These are phyloP conservation scores for Phoenix roebelenii DNA, from an alignment of 176 grass and related monocot species.

Conservation along the genomic window DNA sequence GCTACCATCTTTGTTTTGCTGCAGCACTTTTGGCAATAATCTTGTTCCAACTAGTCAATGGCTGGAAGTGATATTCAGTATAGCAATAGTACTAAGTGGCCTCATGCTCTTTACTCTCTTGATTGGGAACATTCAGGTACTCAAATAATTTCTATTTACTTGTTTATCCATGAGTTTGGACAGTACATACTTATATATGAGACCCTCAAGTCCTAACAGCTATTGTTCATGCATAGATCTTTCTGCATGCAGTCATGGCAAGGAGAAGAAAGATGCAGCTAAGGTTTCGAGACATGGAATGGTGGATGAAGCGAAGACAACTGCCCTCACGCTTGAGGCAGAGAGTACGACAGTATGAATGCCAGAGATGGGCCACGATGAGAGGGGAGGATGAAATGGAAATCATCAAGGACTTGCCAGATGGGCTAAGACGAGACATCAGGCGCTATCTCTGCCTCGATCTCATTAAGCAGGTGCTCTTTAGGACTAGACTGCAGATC, in stretches of 20 bases:
- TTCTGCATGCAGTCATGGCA: constrained; percentile 82
- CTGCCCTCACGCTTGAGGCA: constrained; percentile 63
- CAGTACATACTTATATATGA: too few relatives aligned
- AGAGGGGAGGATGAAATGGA: constrained; percentile 96
- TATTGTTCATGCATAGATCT: constrained; percentile 35
- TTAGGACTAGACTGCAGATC: neutral
- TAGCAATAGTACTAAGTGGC: constrained; percentile 68
- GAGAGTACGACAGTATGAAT: constrained; percentile 66
- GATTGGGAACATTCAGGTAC: constrained; percentile 95
- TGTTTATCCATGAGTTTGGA: too few relatives aligned
- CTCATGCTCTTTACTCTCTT: constrained; percentile 96
- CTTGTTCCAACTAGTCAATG: constrained; percentile 82
- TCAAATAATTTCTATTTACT: too few relatives aligned
- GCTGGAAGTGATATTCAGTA: constrained; percentile 87
- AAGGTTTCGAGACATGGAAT: constrained; percentile 81
- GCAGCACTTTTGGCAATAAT: constrained; percentile 95
- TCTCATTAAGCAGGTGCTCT: constrained; percentile 65
- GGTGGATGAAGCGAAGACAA: constrained; percentile 97
- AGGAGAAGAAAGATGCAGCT: constrained; percentile 93
- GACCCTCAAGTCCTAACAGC: neutral
- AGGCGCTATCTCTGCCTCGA: constrained; percentile 81
- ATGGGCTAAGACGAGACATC: constrained; percentile 81
- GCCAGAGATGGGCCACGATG: constrained; percentile 68
- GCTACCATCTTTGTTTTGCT: neutral
- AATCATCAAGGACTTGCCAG: constrained; percentile 77